Evolutionary conservation across 768 basidiomycete genomes (phyloP), one percentile per base, ranked within the genome.

Genomic region (Tephrocybe sp.): DNA sequence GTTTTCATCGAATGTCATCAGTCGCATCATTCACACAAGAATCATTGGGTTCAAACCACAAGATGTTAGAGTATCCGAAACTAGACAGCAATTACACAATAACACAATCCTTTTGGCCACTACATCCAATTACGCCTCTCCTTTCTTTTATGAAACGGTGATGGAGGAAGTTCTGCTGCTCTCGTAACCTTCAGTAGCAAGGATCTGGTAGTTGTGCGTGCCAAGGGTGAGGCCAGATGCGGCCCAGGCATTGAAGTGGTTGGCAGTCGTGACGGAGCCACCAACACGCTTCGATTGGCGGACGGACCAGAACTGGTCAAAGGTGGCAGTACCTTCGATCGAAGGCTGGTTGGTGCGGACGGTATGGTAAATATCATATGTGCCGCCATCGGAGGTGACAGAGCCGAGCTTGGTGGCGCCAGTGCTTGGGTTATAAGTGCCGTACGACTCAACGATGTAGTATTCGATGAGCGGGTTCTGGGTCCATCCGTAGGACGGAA

Each of bases 291-390:
- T 63, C 25, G 62, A 53, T 47, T 64, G 66, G 46, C 76, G 72
- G 45, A 78, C 66, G 43, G 70, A 71, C 73, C 73, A 77, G 65
- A 64, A 76, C 56, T 77, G 75, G 56, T 69, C 58, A 67, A 78
- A 76, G 14, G 74, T 78, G 45, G 52, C 50, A 15, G 72, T 74
- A 25, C 75, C 75, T 12, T 62, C 45, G 58, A 76, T 76, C 4
- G 74, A 76, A 2, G 75, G 72, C 46, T 63, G 62, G 60, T 77
- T 73, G 48, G 64, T 36, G 37, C 44, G 42, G 2, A 36, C 26
- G 17, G 5, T 4, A 5, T 36, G 6, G 34, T 36, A 36, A 55
- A 78, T 71, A 57, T 74, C 62, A 68, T 78, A 78, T 30, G 65
- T 64, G 18, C 59, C 67, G 7, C 74, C 74, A 55, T 76, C 73